These are phyloP conservation scores for Venturia asperata DNA, from an alignment of 2,329 filamentous ascomycete species.

Conservation along the genomic window DNA sequence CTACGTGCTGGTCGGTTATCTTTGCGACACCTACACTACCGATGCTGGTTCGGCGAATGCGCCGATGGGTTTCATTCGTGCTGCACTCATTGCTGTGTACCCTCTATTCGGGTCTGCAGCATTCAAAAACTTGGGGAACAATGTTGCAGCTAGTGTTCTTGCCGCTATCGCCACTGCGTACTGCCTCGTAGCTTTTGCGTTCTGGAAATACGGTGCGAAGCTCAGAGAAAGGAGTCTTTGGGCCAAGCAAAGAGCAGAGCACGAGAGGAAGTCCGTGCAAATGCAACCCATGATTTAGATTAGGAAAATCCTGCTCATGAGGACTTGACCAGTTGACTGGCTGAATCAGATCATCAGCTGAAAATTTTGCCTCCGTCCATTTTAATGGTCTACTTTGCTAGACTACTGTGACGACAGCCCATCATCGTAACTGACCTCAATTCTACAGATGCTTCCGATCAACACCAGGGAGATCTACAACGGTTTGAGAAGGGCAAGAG, in stretches of 20 bases:
- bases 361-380: too few relatives aligned
- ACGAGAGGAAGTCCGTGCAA: background rate
- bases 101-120: slow-evolving; percentile 8
- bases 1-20: slow-evolving; percentile 10
- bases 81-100: background rate
- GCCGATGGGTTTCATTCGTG: slow-evolving; percentile 2
- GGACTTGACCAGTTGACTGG: too few relatives aligned
- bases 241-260: background rate
- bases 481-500: too few relatives aligned
- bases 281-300: too few relatives aligned
- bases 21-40: slow-evolving; percentile 9
- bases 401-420: too few relatives aligned
- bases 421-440: too few relatives aligned
- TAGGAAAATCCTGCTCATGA: too few relatives aligned
- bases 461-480: too few relatives aligned
- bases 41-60: slow-evolving; percentile 8
- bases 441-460: too few relatives aligned
- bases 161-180: slow-evolving; percentile 3
- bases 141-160: slow-evolving; percentile 11
- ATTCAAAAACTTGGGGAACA: slow-evolving; percentile 10
- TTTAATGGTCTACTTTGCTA: too few relatives aligned
- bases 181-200: background rate
- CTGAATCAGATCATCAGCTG: too few relatives aligned
- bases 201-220: background rate
- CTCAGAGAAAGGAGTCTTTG: slow-evolving; percentile 3